Base-by-base conservation (phyloP, 2,329 filamentous ascomycete genomes). In the Cryphonectria parasitica region DNA sequence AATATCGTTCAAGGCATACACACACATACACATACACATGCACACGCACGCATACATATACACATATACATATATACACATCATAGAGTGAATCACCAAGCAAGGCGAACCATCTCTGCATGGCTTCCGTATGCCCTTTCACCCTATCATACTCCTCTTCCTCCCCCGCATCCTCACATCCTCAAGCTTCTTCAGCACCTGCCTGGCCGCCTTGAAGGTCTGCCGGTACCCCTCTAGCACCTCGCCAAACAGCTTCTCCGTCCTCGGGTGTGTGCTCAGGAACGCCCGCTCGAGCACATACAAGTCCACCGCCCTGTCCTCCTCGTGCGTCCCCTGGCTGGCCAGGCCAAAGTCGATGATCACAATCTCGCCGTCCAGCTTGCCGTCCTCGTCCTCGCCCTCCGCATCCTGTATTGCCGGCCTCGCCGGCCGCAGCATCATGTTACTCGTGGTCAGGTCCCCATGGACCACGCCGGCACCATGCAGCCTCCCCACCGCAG, bases 101-200 rank as follows among this genome's bases (percentile, higher is more conserved):
- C 56, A 60, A n/a, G 19, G 1, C 15, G 31, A 19, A 3, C 31
- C 28, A 22, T 60, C 56, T 60, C 28, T 7, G 34, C 56, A 60
- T 31, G 56, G 31, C 56, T 36, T n/a, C 56, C 7, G 6, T 8
- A 6, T 36, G 11, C 5, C 15, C 15, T 41, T 71, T 83, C 83
- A 98, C 39, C 96, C 96, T 75, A 99, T 80, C 96, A 99, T 99
- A 80, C 94, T 98, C 81, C 94, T 91, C 88, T 99, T 99, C 79
- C 96, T 87, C 3, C 96, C 96, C 79, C 96, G 90, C 90, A 97
- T 89, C 78, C 96, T 89, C 63, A 99, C 96, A 74, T 97, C 95
- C 79, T 97, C 94, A 73, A 99, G 81, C 79, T 91, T 92, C 83
- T 89, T 93, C 78, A 99, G 81, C 31, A 95, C 93, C 28, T 88